A percentile compares a stretch with the other conserved stretches of the same genome.
phyloP scores from a whole-genome alignment of 2,329 filamentous ascomycete genomes.

The Capronia epimyces region DNA sequence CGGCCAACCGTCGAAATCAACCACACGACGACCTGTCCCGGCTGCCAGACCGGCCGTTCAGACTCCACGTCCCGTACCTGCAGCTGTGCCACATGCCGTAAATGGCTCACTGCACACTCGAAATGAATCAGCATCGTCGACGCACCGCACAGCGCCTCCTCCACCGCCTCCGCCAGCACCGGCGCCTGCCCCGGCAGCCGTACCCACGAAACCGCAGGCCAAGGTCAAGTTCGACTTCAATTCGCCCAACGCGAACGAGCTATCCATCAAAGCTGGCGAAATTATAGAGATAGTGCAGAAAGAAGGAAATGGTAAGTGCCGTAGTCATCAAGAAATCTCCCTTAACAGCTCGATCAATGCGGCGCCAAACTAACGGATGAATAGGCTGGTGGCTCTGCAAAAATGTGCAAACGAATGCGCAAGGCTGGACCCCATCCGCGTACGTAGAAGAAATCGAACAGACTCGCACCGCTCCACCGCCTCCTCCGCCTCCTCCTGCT shows the following conservation, averaged over 20 bases:
- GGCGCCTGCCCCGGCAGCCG: conserved; percentile 58
- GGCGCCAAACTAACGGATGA: no score
- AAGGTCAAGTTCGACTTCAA: conserved; percentile 90
- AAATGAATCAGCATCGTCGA: conserved; percentile 51
- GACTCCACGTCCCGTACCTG: conserved; percentile 28
- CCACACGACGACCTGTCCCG: conserved; percentile 31
- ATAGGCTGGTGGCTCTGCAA: conserved; percentile 97
- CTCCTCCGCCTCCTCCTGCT: conserved; percentile 48
- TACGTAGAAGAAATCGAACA: conserved; percentile 76
- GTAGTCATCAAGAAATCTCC: not conserved
- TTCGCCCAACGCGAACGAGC: conserved; percentile 77
- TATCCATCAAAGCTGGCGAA: conserved; percentile 73
- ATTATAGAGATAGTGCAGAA: conserved; percentile 87
- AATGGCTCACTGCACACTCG: conserved; percentile 46
- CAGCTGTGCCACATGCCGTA: conserved; percentile 34
- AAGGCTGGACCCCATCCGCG: conserved; percentile 89
- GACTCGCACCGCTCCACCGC: conserved; percentile 55
- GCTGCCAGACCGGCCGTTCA: conserved; percentile 34
- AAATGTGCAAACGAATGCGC: conserved; percentile 59
- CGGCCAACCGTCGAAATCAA: conserved; percentile 65
- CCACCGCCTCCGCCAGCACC: conserved; percentile 64
- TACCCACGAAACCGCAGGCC: conserved; percentile 66
- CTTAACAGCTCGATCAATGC: no score
- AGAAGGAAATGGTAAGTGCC: conserved; percentile 85
- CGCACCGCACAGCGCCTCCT: conserved; percentile 42